Percentiles rank a stretch among this genome's conserved stretches.
Evolutionary conservation across 23 red algal species (phyloP).

Genomic region (Gracilaria caudata): DNA sequence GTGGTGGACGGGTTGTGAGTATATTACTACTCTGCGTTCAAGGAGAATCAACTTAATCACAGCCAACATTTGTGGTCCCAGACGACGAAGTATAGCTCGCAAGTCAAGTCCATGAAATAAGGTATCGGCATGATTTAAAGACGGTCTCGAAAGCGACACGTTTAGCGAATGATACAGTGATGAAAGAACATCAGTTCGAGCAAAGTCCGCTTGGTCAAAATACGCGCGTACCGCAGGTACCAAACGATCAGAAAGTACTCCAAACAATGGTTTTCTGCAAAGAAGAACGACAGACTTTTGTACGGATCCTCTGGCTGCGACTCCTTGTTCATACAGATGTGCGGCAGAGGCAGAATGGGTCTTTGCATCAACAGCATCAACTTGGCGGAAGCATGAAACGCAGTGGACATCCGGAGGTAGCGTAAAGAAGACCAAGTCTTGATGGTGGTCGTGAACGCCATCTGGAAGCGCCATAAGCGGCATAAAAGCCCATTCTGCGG

Average conservation of each 20-base stretch:
- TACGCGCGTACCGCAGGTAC: constrained; percentile 79
- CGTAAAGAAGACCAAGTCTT: constrained; percentile 79
- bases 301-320: constrained; percentile 79
- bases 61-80: constrained; percentile 74
- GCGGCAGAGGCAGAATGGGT: constrained; percentile 60
- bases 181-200: constrained; percentile 77
- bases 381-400: constrained; percentile 84
- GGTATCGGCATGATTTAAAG: constrained; percentile 37
- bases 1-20: constrained; percentile 69
- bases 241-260: constrained; percentile 78
- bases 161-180: constrained; percentile 86
- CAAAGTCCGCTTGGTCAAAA: constrained; percentile 94
- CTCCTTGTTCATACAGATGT: constrained; percentile 42
- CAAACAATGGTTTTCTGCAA: constrained; percentile 80
- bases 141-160: constrained; percentile 56
- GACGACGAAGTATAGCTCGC: constrained; percentile 57
- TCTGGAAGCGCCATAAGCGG: constrained; percentile 90
- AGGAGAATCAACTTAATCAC: constrained; percentile 89
- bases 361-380: constrained; percentile 56
- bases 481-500: constrained; percentile 70
- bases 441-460: constrained; percentile 73
- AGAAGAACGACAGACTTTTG: constrained; percentile 92
- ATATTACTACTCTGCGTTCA: constrained; percentile 76
- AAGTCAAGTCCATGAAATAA: constrained; percentile 84
- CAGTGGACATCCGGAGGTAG: constrained; percentile 74